Evolutionary conservation across 139 green algal species (phyloP), one percentile per base, ranked within the genome.

Genomic region (Chlamydomonas applanata): DNA sequence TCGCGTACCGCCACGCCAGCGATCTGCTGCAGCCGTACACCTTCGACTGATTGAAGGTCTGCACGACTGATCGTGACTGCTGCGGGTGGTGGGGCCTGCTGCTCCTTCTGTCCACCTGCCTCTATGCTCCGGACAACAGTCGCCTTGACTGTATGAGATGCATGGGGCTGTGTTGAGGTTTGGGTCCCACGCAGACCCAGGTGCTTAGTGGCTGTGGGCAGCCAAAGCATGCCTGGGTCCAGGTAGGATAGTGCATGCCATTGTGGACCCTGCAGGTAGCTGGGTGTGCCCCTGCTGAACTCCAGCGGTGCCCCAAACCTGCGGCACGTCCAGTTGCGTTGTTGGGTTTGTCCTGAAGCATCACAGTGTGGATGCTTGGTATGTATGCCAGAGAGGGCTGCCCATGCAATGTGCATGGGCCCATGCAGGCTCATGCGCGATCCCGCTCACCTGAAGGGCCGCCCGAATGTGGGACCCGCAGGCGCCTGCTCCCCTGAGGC

Each of bases 221-320:
- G 33, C 64, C 64, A 71, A 9, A 71, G 64, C 36, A 32, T 27
- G 17, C 49, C 69, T 35, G 69, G 69, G 52, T 74, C 69, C 19
- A 74, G 69, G 69, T 74, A 74, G 17, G 52, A 34, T 4, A 74
- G 20, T 4, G 45, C 14, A 40, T 65, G 69, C 69, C 69, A 74
- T 64, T 74, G 36, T 11, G 69, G 49, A 29, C 69, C 30, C 30
- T 73, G 45, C 36, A 59, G 62, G 52, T 49, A 65, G 64, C 53
- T 20, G n/a, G 33, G 32, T 16, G 67, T 20, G 16, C 13, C n/a
- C 52, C 52, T 36, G 52, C 64, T 67, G 54, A 49, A 67, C 65
- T 33, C 4, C 32, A 72, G 27, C 57, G 65, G 65, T 20, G 24
- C 19, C 17, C 46, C 65, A 72, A 72, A 30, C 32, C 46, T 24